Conservation (phyloP, 1,284 basidiomycete species). For the Moniliophthora roreri region DNA sequence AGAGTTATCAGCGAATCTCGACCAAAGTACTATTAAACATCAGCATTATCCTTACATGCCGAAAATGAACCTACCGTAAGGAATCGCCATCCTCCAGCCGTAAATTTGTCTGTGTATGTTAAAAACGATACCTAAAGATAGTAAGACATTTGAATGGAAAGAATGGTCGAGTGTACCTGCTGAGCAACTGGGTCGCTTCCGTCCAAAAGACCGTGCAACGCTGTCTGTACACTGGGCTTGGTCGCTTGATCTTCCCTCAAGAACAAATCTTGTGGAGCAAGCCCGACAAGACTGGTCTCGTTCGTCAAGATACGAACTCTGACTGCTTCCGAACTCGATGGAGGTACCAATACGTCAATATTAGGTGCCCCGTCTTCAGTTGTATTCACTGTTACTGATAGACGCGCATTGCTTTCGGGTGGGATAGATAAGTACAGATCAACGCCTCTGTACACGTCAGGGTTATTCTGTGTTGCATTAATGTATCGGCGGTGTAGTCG, state of each 20-base stretch:
- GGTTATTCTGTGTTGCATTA: conserved; percentile 18
- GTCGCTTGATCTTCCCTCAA: conserved; percentile 17
- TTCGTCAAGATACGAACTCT: conserved; percentile 24
- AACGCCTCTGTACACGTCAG: conserved; percentile 19
- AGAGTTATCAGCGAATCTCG: conserved; percentile 26
- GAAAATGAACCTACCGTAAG: conserved; percentile 20
- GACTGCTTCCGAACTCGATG: neutral
- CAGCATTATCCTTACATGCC: neutral
- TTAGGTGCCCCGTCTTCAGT: conserved; percentile 19
- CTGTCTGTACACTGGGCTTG: conserved; percentile 17
- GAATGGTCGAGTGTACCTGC: conserved; percentile 17
- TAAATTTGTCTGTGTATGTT: conserved; percentile 24
- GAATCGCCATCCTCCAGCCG: conserved; percentile 28
- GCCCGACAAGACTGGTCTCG: conserved; percentile 21
- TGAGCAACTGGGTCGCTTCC: conserved; percentile 14
- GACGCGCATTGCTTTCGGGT: conserved; percentile 18
- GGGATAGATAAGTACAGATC: conserved; percentile 24
- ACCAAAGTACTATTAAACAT: conserved; percentile 23
- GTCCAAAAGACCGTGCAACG: conserved; percentile 16
- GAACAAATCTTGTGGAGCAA: conserved; percentile 20
- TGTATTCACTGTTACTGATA: conserved; percentile 21
- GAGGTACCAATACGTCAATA: conserved; percentile 23
- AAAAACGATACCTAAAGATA: conserved; percentile 25
- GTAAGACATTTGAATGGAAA: neutral
- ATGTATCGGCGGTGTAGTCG: conserved; percentile 25